Percentiles rank a stretch among this genome's conserved stretches.
phyloP scores from a whole-genome alignment of 1,139 yeast species.

The Suhomyces terraborum region DNA sequence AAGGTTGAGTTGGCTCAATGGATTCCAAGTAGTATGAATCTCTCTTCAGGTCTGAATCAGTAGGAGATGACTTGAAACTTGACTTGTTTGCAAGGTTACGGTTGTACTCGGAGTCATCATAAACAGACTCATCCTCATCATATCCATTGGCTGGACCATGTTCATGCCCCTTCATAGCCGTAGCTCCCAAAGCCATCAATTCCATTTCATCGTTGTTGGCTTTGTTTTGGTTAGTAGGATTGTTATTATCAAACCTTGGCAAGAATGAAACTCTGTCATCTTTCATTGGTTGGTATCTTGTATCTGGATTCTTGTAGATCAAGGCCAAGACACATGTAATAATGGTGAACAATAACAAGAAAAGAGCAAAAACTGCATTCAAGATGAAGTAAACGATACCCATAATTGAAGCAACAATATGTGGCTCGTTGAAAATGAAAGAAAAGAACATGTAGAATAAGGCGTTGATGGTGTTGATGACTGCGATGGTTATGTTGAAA shows the following conservation, averaged over 20 bases:
- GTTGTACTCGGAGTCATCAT: constrained; percentile 30
- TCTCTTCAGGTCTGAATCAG: constrained; percentile 26
- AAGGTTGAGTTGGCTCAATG: constrained; percentile 47
- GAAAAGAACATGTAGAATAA: constrained; percentile 89
- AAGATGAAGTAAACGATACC: constrained; percentile 89
- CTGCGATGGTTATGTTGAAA: constrained; percentile 82
- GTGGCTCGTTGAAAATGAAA: constrained; percentile 79
- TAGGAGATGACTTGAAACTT: constrained; percentile 12
- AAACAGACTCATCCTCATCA: constrained; percentile 37
- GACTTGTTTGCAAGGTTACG: constrained; percentile 11
- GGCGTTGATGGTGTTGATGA: constrained; percentile 79
- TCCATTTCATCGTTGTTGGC: constrained; percentile 63
- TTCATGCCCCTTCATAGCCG: constrained; percentile 82
- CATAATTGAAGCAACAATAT: constrained; percentile 85
- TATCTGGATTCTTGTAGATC: constrained; percentile 88
- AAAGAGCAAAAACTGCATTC: constrained; percentile 86
- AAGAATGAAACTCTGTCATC: constrained; percentile 94
- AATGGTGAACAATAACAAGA: constrained; percentile 79
- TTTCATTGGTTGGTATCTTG: constrained; percentile 93
- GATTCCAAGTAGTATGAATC: constrained; percentile 36
- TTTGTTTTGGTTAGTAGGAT: constrained; percentile 32
- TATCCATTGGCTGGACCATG: constrained; percentile 34
- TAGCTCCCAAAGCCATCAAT: constrained; percentile 83
- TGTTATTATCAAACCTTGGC: constrained; percentile 60
- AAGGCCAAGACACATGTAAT: constrained; percentile 85